phyloP scores from a whole-genome alignment of 768 basidiomycete species.

The Boletus tomentosulus region DNA sequence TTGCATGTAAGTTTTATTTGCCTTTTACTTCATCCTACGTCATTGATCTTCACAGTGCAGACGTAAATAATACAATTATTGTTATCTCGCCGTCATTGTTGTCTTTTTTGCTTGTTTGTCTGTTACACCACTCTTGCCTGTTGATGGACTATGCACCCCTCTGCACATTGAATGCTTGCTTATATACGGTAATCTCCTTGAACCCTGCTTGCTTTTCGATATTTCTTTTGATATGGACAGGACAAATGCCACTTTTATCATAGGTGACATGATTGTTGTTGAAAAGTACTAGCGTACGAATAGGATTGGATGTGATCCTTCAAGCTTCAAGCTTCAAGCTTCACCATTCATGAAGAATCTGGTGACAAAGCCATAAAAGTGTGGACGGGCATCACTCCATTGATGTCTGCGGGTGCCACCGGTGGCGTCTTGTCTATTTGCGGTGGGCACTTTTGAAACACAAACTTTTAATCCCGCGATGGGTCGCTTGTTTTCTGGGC shows the following conservation, averaged over 20 bases:
- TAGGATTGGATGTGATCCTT: too few species aligned
- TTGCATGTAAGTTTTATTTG: neutral
- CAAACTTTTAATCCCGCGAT: too few species aligned
- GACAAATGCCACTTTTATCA: neutral
- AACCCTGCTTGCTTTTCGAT: neutral
- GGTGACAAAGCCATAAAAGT: too few species aligned
- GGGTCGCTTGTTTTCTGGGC: too few species aligned
- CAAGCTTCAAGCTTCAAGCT: too few species aligned
- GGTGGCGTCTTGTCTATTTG: too few species aligned
- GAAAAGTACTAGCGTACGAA: too few species aligned
- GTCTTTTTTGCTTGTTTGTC: neutral
- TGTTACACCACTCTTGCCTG: neutral
- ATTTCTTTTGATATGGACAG: neutral
- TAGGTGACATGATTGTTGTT: too few species aligned
- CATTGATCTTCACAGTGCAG: neutral
- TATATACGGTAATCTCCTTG: neutral
- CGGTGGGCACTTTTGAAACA: too few species aligned
- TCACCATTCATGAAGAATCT: too few species aligned
- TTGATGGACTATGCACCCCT: neutral
- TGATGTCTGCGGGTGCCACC: too few species aligned
- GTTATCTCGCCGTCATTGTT: neutral
- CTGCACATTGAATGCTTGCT: neutral
- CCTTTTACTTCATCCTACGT: neutral
- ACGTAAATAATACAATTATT: neutral
- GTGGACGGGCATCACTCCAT: too few species aligned